Base-by-base conservation (phyloP, 2,329 filamentous ascomycete species). In the Talaromyces sp. region DNA sequence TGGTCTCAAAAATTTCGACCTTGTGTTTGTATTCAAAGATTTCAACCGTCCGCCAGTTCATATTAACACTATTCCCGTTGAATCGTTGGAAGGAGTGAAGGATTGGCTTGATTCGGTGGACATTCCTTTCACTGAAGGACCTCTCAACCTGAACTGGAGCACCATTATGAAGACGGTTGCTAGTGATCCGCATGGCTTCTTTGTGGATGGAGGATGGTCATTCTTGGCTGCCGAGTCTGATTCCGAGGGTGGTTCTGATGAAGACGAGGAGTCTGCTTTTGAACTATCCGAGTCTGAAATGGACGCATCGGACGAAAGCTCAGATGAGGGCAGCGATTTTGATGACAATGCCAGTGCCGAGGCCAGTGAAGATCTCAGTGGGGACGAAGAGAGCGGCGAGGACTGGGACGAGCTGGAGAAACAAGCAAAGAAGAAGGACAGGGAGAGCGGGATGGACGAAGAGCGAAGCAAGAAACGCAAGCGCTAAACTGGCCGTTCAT, bases 121-220 rank as follows among this genome's bases (percentile, higher is more conserved):
- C 72, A 96, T 99, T 72, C 89, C 95, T 18, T 98, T 89, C 81
- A 90, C 87, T 12, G 96, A 99, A 77, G 95, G 95, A 61, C 95
- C 94, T 1, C 87, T 99, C 68, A 99, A 99, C 80, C 84, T 99
- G 61, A 98, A 98, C 83, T 99, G 95, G 95, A 90, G 91, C 10
- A 96, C 93, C 16, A 99, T 99, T 73, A 99, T 99, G 92, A 99
- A 99, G 84, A 99, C 95, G 0, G 93, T 99, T 30, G 94, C 90
- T 23, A 88, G 90, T 40, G 93, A 99, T 73, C 91, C 95, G 2
- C 94, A 99, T 73, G 87, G 89, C 68, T 99, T 99, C 86, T 99
- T 97, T 76, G 86, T 84, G 4, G 94, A 98, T 66, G 95, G 96
- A 34, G 95, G 95, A 53, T 99, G 95, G 95, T 89, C 87, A 1